Base-by-base conservation (phyloP, 1,139 yeast genomes). In the Citeromyces hawaiiensis region DNA sequence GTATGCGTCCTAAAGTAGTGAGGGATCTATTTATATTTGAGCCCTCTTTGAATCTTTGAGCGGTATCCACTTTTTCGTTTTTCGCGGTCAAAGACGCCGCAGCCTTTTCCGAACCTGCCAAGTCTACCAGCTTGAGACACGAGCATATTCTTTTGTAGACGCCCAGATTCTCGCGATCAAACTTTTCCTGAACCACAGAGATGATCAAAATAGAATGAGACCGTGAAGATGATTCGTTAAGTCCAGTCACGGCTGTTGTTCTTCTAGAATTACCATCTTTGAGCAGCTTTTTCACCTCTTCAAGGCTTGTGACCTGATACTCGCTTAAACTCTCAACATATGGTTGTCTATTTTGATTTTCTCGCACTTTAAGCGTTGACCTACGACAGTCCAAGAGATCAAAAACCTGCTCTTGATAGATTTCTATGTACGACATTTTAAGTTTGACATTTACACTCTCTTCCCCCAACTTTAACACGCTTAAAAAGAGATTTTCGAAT, bases 81-180 rank as follows among this genome's bases (percentile, higher is more conserved):
- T 13, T 30, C 16, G 34, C 7, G 10, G 34, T 30, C 14, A 25
- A 16, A 0, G 85, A 73, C 15, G 77, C 67, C 15, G 63, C 55
- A 6, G 80, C 72, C 43, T 91, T 62, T 52, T 83, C 94, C 0
- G 88, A 78, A 0, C 94, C 94, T 0, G 94, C 94, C 48, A 83
- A 61, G 58, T 83, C 94, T 2, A 83, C 91, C 27, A 83, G 63
- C 44, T 83, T 68, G 34, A 83, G 64, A 44, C 74, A 71, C 2
- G 91, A 78, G 2, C 64, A 59, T 35, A 76, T 70, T 47, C 70
- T 76, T 27, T 70, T 72, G 9, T 41, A 36, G 16, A 80, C 75
- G 7, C 70, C 70, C 63, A 19, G 61, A 59, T 11, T 57, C 59
- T 30, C 60, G 57, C 34, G 58, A 55, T 47, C 61, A 65, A 42